These are phyloP conservation scores for Fusarium coffeatum DNA, from an alignment of 2,329 filamentous ascomycete genomes.

Conservation along the genomic window DNA sequence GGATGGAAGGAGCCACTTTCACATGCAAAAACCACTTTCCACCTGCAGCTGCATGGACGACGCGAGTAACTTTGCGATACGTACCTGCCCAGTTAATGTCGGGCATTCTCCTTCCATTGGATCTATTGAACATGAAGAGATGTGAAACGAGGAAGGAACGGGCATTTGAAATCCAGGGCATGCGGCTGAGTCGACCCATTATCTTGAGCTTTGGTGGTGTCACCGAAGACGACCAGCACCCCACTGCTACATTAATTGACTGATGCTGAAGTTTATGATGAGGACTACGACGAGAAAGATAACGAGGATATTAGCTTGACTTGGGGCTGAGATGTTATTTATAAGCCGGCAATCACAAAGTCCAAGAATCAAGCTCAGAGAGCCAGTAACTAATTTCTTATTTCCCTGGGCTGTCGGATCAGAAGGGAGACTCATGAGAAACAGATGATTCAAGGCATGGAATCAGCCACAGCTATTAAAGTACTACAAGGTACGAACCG, in stretches of 20 bases:
- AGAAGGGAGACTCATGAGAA: constrained; percentile 26
- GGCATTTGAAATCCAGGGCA: constrained; percentile 13
- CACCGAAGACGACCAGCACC: constrained; percentile 39
- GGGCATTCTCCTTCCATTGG: neutral
- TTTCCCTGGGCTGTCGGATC: neutral
- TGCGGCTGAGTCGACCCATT: constrained; percentile 44
- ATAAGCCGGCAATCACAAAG: neutral
- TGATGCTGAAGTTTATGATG: neutral
- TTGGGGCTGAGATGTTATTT: constrained; percentile 6
- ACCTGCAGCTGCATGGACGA: constrained; percentile 4
- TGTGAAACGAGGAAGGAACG: constrained; percentile 28
- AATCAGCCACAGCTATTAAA: constrained; percentile 17
- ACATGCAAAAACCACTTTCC: constrained; percentile 41
- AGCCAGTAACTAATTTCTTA: neutral
- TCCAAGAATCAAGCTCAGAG: neutral
- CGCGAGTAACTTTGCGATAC: neutral
- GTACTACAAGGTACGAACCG: neutral
- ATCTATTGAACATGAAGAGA: neutral
- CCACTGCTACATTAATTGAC: constrained; percentile 25
- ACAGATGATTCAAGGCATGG: constrained; percentile 19
- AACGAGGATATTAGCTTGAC: neutral
- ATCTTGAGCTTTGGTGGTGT: constrained; percentile 38
- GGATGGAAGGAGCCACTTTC: constrained; percentile 42
- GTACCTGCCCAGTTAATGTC: constrained; percentile 5
- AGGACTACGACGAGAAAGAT: constrained; percentile 1